Conservation (phyloP, 164 flowering plant genomes). For the Macadamia tetraphylla region DNA sequence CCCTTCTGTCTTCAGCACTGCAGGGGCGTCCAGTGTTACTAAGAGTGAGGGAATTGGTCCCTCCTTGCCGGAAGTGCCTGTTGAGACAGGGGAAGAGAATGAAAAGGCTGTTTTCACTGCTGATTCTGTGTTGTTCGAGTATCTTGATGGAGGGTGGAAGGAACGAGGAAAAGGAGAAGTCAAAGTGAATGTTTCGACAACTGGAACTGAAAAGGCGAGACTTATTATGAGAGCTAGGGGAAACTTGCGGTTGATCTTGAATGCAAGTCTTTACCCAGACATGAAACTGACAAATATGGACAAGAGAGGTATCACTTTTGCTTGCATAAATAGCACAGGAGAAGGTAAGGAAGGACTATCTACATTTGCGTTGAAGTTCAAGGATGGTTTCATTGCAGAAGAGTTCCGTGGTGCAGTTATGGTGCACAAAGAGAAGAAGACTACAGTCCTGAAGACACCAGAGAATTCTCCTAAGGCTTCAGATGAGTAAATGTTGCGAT, state of each 20-base stretch:
- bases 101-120: conserved; percentile 68
- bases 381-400: conserved; percentile 59
- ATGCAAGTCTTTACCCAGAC: conserved; percentile 77
- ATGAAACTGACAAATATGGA: conserved; percentile 94
- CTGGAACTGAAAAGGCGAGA: conserved; percentile 50
- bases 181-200: conserved; percentile 63
- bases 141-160: conserved; percentile 76
- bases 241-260: conserved; percentile 71
- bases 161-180: conserved; percentile 97
- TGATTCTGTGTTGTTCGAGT: conserved; percentile 81
- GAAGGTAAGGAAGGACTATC: conserved; percentile 60
- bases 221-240: conserved; percentile 85
- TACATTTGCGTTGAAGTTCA: conserved; percentile 80
- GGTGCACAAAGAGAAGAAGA: conserved; percentile 43
- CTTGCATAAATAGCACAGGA: conserved; percentile 64
- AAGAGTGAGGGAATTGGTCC: conserved; percentile 50
- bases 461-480: conserved; percentile 78
- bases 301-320: conserved; percentile 80
- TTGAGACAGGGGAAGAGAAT: conserved; percentile 95
- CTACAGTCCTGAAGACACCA: conserved; percentile 53
- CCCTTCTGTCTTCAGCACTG: conserved; percentile 47
- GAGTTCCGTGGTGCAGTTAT: conserved; percentile 52
- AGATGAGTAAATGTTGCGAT: conserved; percentile 30
- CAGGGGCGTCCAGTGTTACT: conserved; percentile 32
- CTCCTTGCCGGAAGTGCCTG: conserved; percentile 65